Conservation (phyloP, 2,329 filamentous ascomycete genomes). For the Fusarium transvaalense region DNA sequence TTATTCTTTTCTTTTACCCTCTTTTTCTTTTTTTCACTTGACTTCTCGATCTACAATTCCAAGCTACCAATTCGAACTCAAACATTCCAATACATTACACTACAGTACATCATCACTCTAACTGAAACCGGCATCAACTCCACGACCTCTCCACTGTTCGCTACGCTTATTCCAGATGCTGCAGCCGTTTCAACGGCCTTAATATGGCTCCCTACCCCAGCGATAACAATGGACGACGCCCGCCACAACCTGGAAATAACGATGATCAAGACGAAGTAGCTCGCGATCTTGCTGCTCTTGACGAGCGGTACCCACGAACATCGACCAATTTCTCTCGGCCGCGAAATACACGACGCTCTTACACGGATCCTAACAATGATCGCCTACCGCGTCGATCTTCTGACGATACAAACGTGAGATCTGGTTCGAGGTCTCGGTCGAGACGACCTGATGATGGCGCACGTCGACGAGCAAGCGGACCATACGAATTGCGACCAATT, state of each 20-base stretch:
- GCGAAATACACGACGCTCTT: conserved; percentile 33
- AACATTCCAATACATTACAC: neutral
- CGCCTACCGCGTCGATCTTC: conserved; percentile 21
- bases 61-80: neutral
- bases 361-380: conserved; percentile 36
- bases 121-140: conserved; percentile 9
- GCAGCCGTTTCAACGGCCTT: conserved; percentile 37
- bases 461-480: conserved; percentile 3
- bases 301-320: conserved; percentile 41
- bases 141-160: conserved; percentile 25
- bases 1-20: too few relatives aligned
- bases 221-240: conserved; percentile 40
- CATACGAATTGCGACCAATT: conserved; percentile 46
- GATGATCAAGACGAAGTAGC: conserved; percentile 31
- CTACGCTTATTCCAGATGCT: conserved; percentile 44
- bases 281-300: conserved; percentile 44
- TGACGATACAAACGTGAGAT: conserved; percentile 34
- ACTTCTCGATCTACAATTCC: neutral
- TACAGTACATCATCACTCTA: conserved; percentile 6
- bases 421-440: conserved; percentile 33
- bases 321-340: conserved; percentile 39
- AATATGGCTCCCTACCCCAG: conserved; percentile 49
- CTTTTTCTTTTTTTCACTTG: conserved; percentile 2
- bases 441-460: conserved; percentile 33
- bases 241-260: conserved; percentile 27